Percentiles rank a stretch among this genome's conserved stretches.
These are phyloP conservation scores for Saccharomycopsis phalli DNA, from an alignment of 1,139 yeast genomes.

Conservation along the genomic window DNA sequence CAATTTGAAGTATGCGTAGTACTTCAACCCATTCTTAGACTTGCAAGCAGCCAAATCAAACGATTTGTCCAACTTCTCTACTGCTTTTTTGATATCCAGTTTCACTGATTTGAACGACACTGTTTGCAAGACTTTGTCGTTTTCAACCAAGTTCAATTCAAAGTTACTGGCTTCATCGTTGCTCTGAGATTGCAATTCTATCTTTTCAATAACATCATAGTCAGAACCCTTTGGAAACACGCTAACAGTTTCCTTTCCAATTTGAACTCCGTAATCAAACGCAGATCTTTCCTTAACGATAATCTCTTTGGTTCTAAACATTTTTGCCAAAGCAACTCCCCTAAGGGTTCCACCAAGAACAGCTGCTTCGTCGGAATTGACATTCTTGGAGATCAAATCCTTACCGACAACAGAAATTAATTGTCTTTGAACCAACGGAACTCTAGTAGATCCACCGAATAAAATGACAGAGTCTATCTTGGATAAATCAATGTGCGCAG, in stretches of 20 bases:
- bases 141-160: conserved; percentile 44
- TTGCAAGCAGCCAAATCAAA: conserved; percentile 16
- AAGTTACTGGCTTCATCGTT: conserved; percentile 26
- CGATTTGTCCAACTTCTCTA: conserved; percentile 21
- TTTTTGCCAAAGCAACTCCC: conserved; percentile 58
- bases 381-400: conserved; percentile 67
- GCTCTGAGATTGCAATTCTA: conserved; percentile 31
- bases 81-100: conserved; percentile 31
- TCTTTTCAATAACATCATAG: conserved; percentile 27
- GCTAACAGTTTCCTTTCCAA: conserved; percentile 17
- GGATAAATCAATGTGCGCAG: conserved; percentile 26
- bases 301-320: conserved; percentile 55
- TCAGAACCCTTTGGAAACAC: conserved; percentile 38
- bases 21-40: conserved; percentile 8
- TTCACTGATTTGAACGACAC: conserved; percentile 26
- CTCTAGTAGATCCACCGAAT: conserved; percentile 88
- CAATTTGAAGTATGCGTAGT: conserved; percentile 22
- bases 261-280: conserved; percentile 33
- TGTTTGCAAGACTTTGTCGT: conserved; percentile 39
- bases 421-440: conserved; percentile 68
- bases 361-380: conserved; percentile 93
- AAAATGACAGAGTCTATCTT: conserved; percentile 63
- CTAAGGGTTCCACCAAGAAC: conserved; percentile 82
- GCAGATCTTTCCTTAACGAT: conserved; percentile 49
- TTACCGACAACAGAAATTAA: conserved; percentile 41